A percentile compares a stretch with the other conserved stretches of the same genome.
phyloP scores from a whole-genome alignment of 129 eudicot genomes.

The Lactuca saligna region DNA sequence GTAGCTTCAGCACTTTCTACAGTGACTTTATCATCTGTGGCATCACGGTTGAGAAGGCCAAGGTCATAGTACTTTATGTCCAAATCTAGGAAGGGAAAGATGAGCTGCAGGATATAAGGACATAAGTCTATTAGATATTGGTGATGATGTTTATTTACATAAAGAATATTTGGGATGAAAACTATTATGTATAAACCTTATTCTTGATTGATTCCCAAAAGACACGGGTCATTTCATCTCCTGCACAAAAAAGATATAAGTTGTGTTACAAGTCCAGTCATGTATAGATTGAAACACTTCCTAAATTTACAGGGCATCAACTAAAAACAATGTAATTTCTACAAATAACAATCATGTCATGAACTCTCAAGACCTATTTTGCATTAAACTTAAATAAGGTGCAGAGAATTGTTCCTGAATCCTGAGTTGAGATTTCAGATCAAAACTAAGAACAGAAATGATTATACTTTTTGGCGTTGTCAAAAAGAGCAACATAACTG shows the following conservation, averaged over 20 bases:
- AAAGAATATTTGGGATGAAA: neutral
- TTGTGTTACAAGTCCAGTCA: conserved; percentile 15
- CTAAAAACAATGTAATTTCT: neutral
- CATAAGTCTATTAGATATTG: neutral
- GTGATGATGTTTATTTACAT: neutral
- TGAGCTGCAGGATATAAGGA: conserved; percentile 51
- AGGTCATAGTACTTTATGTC: conserved; percentile 95
- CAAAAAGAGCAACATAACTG: no score
- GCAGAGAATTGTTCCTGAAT: no score
- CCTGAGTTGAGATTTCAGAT: no score
- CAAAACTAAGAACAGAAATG: neutral
- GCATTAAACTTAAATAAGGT: no score
- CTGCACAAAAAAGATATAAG: conserved; percentile 40
- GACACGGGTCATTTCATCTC: conserved; percentile 98
- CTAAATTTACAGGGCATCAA: neutral
- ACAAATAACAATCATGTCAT: neutral
- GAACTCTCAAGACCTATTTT: no score
- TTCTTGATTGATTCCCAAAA: conserved; percentile 89
- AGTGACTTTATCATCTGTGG: conserved; percentile 93
- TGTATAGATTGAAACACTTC: neutral
- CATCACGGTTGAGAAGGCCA: conserved; percentile 95
- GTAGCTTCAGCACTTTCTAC: conserved; percentile 98
- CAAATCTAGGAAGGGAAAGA: conserved; percentile 83
- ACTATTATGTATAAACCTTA: conserved; percentile 49
- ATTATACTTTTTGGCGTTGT: no score